These are phyloP conservation scores for Wickerhamomyces sp. DNA, from an alignment of 1,139 yeast species.

Conservation along the genomic window DNA sequence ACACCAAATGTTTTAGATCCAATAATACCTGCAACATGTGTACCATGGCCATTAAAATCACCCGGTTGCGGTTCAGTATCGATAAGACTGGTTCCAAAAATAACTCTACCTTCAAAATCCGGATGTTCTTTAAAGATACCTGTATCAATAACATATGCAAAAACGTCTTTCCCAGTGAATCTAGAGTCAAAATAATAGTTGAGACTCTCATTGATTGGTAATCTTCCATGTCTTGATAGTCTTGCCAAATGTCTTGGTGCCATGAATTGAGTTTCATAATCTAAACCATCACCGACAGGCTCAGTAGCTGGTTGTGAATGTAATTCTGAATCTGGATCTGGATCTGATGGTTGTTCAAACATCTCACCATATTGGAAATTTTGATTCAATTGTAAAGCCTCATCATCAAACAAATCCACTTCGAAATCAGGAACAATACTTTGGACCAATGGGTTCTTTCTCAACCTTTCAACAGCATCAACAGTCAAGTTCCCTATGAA, in stretches of 20 bases:
- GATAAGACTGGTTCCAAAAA: constrained; percentile 50
- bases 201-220: constrained; percentile 27
- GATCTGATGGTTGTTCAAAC: constrained; percentile 6
- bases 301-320: too few relatives aligned
- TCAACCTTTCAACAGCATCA: constrained; percentile 42
- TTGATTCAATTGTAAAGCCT: constrained; percentile 1
- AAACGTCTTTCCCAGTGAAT: constrained; percentile 41
- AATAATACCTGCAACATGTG: constrained; percentile 84
- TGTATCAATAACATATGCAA: constrained; percentile 68
- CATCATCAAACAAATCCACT: constrained; percentile 42
- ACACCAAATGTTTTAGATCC: constrained; percentile 77
- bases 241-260: constrained; percentile 72
- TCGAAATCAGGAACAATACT: constrained; percentile 55
- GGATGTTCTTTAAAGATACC: constrained; percentile 52
- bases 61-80: constrained; percentile 46
- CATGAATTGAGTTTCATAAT: constrained; percentile 34
- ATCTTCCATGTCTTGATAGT: constrained; percentile 44
- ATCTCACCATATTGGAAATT: background rate
- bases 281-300: background rate
- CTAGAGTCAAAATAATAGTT: constrained; percentile 37
- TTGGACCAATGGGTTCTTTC: constrained; percentile 44
- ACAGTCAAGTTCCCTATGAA: constrained; percentile 55
- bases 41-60: constrained; percentile 67
- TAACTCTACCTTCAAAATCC: constrained; percentile 55
- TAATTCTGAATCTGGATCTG: constrained; percentile 17